Conservation (phyloP, 2,329 filamentous ascomycete genomes). For the Rhynchosporium graminicola region DNA sequence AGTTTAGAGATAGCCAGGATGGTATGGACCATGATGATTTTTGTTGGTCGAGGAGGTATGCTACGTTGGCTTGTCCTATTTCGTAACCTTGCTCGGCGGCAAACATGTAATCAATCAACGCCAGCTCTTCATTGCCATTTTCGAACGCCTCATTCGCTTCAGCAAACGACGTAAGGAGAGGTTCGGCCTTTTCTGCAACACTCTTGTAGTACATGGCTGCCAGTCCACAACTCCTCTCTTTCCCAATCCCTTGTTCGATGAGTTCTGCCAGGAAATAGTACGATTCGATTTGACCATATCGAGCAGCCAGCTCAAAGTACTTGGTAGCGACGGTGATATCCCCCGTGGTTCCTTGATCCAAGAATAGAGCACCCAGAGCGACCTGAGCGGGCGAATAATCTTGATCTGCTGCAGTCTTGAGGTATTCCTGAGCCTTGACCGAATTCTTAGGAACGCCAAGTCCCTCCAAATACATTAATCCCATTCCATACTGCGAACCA, state of each 20-base stretch:
- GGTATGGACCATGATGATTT: constrained; percentile 53
- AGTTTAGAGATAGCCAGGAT: constrained; percentile 40
- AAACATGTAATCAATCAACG: constrained; percentile 68
- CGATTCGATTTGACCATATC: constrained; percentile 69
- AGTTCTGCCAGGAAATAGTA: constrained; percentile 75
- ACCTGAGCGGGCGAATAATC: constrained; percentile 68
- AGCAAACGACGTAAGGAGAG: constrained; percentile 59
- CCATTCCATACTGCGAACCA: constrained; percentile 68
- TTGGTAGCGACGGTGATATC: constrained; percentile 54
- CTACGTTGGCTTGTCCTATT: constrained; percentile 69
- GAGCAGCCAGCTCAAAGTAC: constrained; percentile 70
- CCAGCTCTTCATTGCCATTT: constrained; percentile 62
- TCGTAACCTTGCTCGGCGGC: constrained; percentile 76
- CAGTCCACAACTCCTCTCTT: constrained; percentile 65
- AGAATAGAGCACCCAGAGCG: constrained; percentile 64
- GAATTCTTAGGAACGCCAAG: constrained; percentile 63
- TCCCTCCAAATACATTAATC: constrained; percentile 70
- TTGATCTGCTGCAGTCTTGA: constrained; percentile 67
- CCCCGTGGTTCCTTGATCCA: constrained; percentile 60
- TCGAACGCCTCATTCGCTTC: constrained; percentile 69
- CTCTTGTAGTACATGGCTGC: constrained; percentile 69
- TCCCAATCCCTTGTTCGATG: constrained; percentile 63
- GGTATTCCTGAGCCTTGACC: constrained; percentile 62
- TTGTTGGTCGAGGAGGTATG: constrained; percentile 67
- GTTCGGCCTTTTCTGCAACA: constrained; percentile 58